A percentile compares a stretch with the other conserved stretches of the same genome.
phyloP scores from a whole-genome alignment of 2,329 filamentous ascomycete genomes.

The Basipetospora chlamydospora region DNA sequence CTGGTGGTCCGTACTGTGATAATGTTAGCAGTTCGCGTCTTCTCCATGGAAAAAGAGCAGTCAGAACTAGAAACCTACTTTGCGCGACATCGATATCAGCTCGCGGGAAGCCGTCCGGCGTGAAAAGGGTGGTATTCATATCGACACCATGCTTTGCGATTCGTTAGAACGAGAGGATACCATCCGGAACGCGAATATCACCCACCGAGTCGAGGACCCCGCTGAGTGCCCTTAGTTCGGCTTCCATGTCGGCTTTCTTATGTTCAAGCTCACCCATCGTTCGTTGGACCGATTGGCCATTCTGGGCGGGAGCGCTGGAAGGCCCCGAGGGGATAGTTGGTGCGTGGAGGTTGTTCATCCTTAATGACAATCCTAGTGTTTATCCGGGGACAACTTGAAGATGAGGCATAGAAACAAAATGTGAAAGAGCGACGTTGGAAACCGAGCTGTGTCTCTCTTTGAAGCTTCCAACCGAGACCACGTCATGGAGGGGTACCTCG shows the following conservation, averaged over 20 bases:
- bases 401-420: no score
- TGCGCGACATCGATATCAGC: slow-evolving; percentile 91
- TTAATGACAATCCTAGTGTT: slow-evolving; percentile 12
- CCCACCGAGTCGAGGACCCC: slow-evolving; percentile 77
- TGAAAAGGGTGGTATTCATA: slow-evolving; percentile 81
- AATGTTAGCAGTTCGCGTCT: slow-evolving; percentile 4
- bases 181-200: no score
- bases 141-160: slow-evolving; percentile 87
- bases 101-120: slow-evolving; percentile 80
- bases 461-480: no score
- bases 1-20: slow-evolving; percentile 78
- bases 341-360: slow-evolving; percentile 43
- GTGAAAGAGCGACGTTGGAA: no score
- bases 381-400: no score
- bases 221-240: slow-evolving; percentile 71
- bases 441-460: no score
- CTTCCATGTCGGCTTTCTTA: slow-evolving; percentile 74
- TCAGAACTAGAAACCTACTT: slow-evolving; percentile 37
- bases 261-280: slow-evolving; percentile 68
- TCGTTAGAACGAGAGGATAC: no score
- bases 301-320: slow-evolving; percentile 36
- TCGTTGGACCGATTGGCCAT: slow-evolving; percentile 42
- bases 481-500: slow-evolving; percentile 2
- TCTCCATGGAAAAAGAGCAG: no score
- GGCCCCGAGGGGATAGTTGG: slow-evolving; percentile 59